Conservation (phyloP, 2,329 filamentous ascomycete genomes). For the Aspergillus sp. region DNA sequence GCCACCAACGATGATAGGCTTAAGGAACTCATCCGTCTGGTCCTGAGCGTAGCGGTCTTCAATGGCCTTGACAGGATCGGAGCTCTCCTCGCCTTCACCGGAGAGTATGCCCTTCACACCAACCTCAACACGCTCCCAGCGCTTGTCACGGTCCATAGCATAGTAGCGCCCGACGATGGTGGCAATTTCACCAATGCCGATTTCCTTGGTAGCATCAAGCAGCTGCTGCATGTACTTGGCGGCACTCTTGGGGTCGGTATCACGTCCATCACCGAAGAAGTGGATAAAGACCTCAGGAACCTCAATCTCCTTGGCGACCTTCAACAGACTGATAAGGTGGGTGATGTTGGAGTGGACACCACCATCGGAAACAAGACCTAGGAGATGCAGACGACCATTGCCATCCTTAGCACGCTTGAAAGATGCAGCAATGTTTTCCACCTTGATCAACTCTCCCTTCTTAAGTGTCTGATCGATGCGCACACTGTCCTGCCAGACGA, state of each 20-base stretch:
- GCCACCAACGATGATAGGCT: conserved; percentile 92
- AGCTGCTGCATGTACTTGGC: conserved; percentile 85
- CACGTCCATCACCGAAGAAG: conserved; percentile 97
- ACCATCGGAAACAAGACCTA: conserved; percentile 89
- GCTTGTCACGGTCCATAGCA: conserved; percentile 99
- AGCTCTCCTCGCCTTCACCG: conserved; percentile 82
- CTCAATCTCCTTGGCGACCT: conserved; percentile 83
- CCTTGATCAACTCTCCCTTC: conserved; percentile 74
- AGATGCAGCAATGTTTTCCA: conserved; percentile 73
- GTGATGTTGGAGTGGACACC: conserved; percentile 97
- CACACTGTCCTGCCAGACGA: conserved; percentile 98
- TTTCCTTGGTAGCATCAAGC: conserved; percentile 75
- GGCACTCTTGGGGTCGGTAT: conserved; percentile 95
- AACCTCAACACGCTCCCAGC: conserved; percentile 92
- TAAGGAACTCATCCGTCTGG: conserved; percentile 96
- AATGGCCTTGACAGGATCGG: conserved; percentile 82
- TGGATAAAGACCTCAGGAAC: conserved; percentile 95
- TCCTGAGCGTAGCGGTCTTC: conserved; percentile 82
- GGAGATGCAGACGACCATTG: conserved; percentile 88
- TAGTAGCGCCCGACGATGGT: conserved; percentile 96
- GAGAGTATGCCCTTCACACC: conserved; percentile 82
- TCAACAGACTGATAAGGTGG: conserved; percentile 82
- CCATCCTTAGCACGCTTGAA: conserved; percentile 79
- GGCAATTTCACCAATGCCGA: conserved; percentile 82
- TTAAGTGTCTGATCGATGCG: conserved; percentile 93